phyloP scores from a whole-genome alignment of 768 basidiomycete species.

The Cystobasidium ongulense region DNA sequence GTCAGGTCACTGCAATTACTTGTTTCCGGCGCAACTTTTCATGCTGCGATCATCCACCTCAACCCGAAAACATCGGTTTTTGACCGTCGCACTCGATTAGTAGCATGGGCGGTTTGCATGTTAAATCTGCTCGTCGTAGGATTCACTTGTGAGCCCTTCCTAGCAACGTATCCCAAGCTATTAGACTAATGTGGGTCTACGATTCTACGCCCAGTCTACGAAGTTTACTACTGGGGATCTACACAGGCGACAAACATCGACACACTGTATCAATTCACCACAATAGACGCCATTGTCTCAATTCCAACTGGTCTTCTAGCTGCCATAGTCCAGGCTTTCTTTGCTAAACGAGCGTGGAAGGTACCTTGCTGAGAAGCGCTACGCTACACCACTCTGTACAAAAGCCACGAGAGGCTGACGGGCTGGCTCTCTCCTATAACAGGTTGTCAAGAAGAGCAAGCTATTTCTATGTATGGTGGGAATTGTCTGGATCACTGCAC shows the following conservation, averaged over 20 bases:
- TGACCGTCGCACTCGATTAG: neutral
- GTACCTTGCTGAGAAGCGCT: no score
- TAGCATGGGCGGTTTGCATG: neutral
- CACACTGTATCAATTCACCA: neutral
- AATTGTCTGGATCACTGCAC: neutral
- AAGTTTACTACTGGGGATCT: constrained; percentile 4
- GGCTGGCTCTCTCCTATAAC: neutral
- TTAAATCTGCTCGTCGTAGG: neutral
- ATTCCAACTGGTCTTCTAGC: neutral
- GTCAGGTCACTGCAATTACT: constrained; percentile 6
- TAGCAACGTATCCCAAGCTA: neutral
- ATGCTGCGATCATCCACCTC: neutral
- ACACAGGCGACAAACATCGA: neutral
- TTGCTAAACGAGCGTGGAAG: constrained; percentile 14
- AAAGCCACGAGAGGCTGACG: neutral
- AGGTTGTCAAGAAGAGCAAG: neutral
- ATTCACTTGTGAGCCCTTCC: neutral
- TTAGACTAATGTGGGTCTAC: neutral
- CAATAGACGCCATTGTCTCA: neutral
- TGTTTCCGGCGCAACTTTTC: neutral
- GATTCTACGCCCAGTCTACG: neutral
- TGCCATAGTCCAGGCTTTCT: neutral
- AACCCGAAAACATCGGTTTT: neutral
- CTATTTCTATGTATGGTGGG: neutral
- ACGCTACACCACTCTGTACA: neutral